Base-by-base conservation (phyloP, 495 filamentous ascomycete genomes). In the Jackrogersella minutella region DNA sequence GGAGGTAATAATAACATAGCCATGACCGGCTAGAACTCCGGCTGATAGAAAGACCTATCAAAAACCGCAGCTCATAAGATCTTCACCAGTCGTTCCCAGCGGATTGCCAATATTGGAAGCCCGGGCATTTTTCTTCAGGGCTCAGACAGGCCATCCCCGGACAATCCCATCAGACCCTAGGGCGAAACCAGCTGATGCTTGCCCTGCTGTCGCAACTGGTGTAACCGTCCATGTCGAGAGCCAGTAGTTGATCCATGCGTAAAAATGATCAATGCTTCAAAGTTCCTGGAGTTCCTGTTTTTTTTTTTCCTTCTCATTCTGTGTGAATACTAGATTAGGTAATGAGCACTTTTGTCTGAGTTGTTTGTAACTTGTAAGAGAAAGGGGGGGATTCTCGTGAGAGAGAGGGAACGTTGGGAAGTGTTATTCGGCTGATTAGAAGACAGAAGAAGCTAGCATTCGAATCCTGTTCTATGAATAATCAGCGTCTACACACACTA, bases 111-210 rank as follows among this genome's bases (percentile, higher is more conserved):
- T 69, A 65, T 61, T 61, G 66, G 66, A 61, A 69, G 61, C 56
- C 66, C 66, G 66, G 50, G 26, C 43, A 40, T 57, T 65, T 62
- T 66, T 60, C 51, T 60, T 62, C 51, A 57, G 61, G 61, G 52
- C 50, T 64, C 50, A 61, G 57, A 61, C 55, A 64, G 61, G 56
- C 66, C 57, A 65, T 69, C 66, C 66, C 66, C 61, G 66, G 51
- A 58, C 66, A 54, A 61, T 50, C 44, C 56, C 66, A 61, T 62
- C 56, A 69, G 52, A 69, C 61, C 66, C 61, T 62, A 65, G 66
- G 61, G 66, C 61, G 66, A 69, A 69, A 69, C 66, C 66, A 69
- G 61, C 66, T 65, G 61, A 69, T 69, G 66, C 66, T 64, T 69
- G 66, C 60, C 66, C 58, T 69, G 66, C 37, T 64, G 66, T 69